Base-by-base conservation (phyloP, 192 early-diverging fungal species). In the Umbelopsis ramanniana region DNA sequence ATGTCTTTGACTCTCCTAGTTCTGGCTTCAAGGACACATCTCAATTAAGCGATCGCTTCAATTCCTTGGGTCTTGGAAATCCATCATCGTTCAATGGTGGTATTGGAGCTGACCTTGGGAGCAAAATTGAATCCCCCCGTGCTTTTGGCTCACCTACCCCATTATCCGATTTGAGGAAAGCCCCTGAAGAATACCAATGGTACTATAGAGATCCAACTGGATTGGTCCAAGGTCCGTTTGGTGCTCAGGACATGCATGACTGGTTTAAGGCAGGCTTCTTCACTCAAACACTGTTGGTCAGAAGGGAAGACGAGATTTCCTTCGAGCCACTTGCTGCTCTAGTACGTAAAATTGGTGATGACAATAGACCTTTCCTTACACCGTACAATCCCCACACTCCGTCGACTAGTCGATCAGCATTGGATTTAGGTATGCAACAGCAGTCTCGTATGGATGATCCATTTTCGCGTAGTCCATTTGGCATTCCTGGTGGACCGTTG, bases 211-310 rank as follows among this genome's bases (percentile, higher is more conserved):
- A 96, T 74, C 93, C 94, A 8, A 87, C 86, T 72, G 93, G 93
- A 10, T 89, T 84, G 52, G 85, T 95, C 24, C 96, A 97, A 79
- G 97, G 96, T 23, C 96, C 97, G 24, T 99, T 97, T 75, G 80
- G 86, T 11, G 86, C 91, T 19, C 79, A 90, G 14, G 91, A 96
- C 57, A 99, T 99, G 97, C 94, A 99, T 52, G 95, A 94, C 46
- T 99, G 97, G 97, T 95, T 88, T 81, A 86, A 85, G 23, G 90
- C 86, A 23, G 93, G 93, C 26, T 99, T 94, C 77, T 97, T 99
- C 74, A 83, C 85, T 0, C 81, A 84, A 22, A 88, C 90, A 48
- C 84, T 99, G 38, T 89, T 94, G 26, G 90, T 99, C 38, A 90
- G 92, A 79, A 85, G 89, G 47, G 92, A 93, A 33, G 92, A 93